Conservation (phyloP, 345 rosid genomes). For the Eucalyptus curtisii region DNA sequence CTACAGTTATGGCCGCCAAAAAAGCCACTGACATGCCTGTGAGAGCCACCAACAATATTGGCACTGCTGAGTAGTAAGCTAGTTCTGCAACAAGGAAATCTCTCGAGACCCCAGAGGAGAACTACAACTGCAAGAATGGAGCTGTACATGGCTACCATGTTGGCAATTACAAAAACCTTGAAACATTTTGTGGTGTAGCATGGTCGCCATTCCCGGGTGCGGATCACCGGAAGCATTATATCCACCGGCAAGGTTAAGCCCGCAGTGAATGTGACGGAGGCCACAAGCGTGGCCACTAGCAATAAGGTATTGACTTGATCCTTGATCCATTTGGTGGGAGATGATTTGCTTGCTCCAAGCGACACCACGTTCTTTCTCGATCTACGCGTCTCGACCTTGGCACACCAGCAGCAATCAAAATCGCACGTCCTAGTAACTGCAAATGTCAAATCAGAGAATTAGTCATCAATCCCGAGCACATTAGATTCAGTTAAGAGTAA, state of each 20-base stretch:
- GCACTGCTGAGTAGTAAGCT: neutral
- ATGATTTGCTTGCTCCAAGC: too few species aligned
- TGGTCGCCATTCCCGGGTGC: neutral
- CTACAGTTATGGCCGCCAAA: rapidly evolving
- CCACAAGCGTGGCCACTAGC: too few species aligned
- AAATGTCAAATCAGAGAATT: neutral
- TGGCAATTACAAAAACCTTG: rapidly evolving
- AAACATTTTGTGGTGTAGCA: neutral
- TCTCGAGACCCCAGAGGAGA: neutral
- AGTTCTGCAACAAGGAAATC: neutral
- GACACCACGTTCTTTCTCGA: too few species aligned
- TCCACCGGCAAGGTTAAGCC: neutral
- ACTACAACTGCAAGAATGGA: neutral
- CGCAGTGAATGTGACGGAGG: too few species aligned
- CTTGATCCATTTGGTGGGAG: too few species aligned
- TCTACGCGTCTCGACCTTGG: too few species aligned
- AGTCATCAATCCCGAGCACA: neutral
- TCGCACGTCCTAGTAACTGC: neutral
- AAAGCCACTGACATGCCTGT: neutral
- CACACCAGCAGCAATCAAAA: rapidly evolving
- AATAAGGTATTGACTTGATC: too few species aligned
- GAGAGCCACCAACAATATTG: neutral
- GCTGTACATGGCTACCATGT: rapidly evolving
- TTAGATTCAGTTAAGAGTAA: neutral
- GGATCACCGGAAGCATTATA: neutral